A percentile compares a stretch with the other conserved stretches of the same genome.
These are phyloP conservation scores for Euphorbia tirucalli DNA, from an alignment of 345 rosid species.

Conservation along the genomic window DNA sequence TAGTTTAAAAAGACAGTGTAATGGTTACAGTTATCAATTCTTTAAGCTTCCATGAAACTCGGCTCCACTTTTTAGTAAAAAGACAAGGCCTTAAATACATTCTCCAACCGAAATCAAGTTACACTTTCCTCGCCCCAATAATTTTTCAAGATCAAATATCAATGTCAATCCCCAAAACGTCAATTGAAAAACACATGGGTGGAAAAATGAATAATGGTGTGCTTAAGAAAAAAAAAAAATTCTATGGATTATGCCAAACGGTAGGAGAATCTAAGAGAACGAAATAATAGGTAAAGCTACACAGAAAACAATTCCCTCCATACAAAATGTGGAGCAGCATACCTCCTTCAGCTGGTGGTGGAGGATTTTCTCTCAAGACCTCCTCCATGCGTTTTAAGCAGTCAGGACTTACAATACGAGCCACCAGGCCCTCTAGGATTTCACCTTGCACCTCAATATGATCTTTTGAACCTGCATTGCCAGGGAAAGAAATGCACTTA, in stretches of 20 bases:
- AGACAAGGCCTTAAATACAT: not conserved
- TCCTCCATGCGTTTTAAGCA: conserved; percentile 76
- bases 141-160: not conserved
- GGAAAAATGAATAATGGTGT: too few species aligned
- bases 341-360: conserved; percentile 70
- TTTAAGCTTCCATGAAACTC: not conserved
- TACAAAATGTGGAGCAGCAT: conserved; percentile 13
- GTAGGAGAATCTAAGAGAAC: not conserved
- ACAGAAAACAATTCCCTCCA: not conserved
- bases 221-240: too few species aligned
- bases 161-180: not conserved
- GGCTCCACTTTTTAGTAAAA: too few species aligned
- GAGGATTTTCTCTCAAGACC: conserved; percentile 65
- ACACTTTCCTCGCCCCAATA: not conserved
- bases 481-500: not conserved
- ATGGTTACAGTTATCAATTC: too few species aligned
- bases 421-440: conserved; percentile 98
- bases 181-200: too few species aligned
- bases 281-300: too few species aligned
- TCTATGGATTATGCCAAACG: too few species aligned
- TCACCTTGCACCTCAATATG: conserved; percentile 88
- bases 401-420: conserved; percentile 78
- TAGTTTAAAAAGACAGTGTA: not conserved
- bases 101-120: not conserved
- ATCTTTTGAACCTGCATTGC: conserved; percentile 68